Conservation (phyloP, 2,329 filamentous ascomycete species). For the Dactylellina cionopaga region DNA sequence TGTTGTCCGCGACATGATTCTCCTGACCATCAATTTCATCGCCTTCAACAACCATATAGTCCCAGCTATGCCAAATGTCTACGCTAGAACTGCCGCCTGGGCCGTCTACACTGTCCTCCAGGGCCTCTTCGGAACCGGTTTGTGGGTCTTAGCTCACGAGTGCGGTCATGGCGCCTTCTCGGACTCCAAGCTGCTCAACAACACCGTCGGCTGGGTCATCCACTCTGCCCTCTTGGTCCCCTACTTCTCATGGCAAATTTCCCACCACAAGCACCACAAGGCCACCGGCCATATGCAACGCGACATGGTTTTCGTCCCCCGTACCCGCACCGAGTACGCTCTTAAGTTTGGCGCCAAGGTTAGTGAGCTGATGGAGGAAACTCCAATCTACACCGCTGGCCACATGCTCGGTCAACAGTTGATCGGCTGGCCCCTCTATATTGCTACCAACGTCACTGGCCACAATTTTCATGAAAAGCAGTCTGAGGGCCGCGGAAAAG, state of each 20-base stretch:
- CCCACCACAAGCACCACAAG: constrained; percentile 99
- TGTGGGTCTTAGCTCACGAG: constrained; percentile 98
- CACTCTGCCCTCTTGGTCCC: constrained; percentile 91
- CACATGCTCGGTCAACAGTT: constrained; percentile 86
- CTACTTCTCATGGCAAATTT: constrained; percentile 99
- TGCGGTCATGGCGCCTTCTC: constrained; percentile 98
- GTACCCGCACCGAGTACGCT: constrained; percentile 84
- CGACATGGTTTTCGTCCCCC: constrained; percentile 99
- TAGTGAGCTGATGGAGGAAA: constrained; percentile 90
- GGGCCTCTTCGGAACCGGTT: constrained; percentile 89
- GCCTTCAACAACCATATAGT: constrained; percentile 90
- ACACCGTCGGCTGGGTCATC: constrained; percentile 88
- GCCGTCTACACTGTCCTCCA: constrained; percentile 80
- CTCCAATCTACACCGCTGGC: constrained; percentile 80
- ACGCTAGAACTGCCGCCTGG: constrained; percentile 64
- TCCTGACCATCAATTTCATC: constrained; percentile 80
- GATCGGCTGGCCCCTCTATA: constrained; percentile 91
- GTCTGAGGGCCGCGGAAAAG: constrained; percentile 88
- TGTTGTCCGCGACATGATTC: constrained; percentile 81
- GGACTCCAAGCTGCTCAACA: constrained; percentile 87
- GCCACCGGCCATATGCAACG: constrained; percentile 95
- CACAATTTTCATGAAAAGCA: constrained; percentile 95
- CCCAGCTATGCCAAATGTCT: constrained; percentile 64
- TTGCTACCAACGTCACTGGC: constrained; percentile 90
- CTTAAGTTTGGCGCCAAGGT: constrained; percentile 74